Conservation (phyloP, 1,284 basidiomycete species). For the Malassezia pachydermatis region DNA sequence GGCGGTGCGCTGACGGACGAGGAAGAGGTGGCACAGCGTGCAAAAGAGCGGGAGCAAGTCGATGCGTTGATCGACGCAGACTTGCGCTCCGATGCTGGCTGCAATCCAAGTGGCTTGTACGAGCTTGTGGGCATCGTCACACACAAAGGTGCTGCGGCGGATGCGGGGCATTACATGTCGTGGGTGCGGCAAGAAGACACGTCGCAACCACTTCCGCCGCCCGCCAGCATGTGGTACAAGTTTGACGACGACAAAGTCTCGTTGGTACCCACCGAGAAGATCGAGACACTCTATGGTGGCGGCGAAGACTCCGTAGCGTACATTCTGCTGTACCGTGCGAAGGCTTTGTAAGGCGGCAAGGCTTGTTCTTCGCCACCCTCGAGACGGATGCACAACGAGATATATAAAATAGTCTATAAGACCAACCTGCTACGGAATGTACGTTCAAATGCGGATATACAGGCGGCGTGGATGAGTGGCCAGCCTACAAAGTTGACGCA, state of each 20-base stretch:
- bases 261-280: constrained; percentile 38
- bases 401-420: not conserved
- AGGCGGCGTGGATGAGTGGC: not conserved
- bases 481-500: too few species aligned
- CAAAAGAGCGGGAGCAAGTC: constrained; percentile 25
- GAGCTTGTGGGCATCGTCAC: constrained; percentile 87
- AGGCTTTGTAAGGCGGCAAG: constrained; percentile 12
- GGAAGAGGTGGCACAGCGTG: constrained; percentile 54
- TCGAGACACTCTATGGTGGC: constrained; percentile 37
- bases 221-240: constrained; percentile 44
- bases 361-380: too few species aligned
- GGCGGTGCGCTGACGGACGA: constrained; percentile 55
- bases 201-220: constrained; percentile 10
- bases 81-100: constrained; percentile 61
- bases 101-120: constrained; percentile 66
- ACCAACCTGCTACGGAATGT: not conserved
- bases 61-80: constrained; percentile 57
- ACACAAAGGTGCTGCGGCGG: constrained; percentile 89
- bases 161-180: constrained; percentile 84
- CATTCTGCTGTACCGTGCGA: constrained; percentile 37
- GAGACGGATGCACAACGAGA: not conserved
- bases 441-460: too few species aligned
- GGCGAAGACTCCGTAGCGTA: constrained; percentile 46
- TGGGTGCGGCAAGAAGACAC: constrained; percentile 55
- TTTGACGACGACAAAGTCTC: constrained; percentile 45